Evolutionary conservation across 73 alveolate genomes (phyloP), one percentile per base, ranked within the genome.

Genomic region (Tetrahymena borealis): DNA sequence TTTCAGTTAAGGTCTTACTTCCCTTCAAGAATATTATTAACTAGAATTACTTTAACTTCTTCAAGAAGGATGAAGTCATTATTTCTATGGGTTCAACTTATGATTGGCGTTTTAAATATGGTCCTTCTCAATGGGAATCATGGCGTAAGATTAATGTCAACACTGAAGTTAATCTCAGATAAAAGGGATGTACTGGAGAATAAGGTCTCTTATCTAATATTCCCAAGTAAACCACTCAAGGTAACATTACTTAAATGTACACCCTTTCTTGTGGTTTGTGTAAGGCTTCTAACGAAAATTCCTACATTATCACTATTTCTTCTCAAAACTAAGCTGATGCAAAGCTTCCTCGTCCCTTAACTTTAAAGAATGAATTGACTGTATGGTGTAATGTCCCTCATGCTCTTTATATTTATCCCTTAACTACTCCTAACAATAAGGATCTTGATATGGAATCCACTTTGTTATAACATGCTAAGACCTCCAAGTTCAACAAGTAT

Each of bases 61-160:
- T 60, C 31, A 60, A 60, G 38, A 60, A 60, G 28, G 85, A 60
- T 9, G 85, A 60, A 60, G 85, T 60, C 31, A 60, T 60, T 60
- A 60, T 60, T 60, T 60, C 85, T 60, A 60, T 60, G 85, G 85
- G 85, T 15, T 60, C 85, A 24, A 24, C 85, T 28, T 60, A 60
- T 35, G 28, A 60, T 60, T 60, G 85, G 85, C 85, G 85, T 60
- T 60, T 60, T 35, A 60, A 60, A 35, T 35, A 60, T 60, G 85
- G 85, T 60, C 85, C 85, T 60, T 60, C 85, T 60, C 10, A 60
- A 60, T 60, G 85, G 85, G 85, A 60, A 60, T 60, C 85, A 60
- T 60, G 85, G 85, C 85, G 85, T 60, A 60, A 60, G 28, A 60
- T 60, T 60, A 60, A 60, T n/a, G 85, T 60, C 3, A 60, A 60